Percentiles rank a stretch among this genome's conserved stretches.
phyloP scores from a whole-genome alignment of 371 early-diverging fungal species.

The Rhizopus microsporus region DNA sequence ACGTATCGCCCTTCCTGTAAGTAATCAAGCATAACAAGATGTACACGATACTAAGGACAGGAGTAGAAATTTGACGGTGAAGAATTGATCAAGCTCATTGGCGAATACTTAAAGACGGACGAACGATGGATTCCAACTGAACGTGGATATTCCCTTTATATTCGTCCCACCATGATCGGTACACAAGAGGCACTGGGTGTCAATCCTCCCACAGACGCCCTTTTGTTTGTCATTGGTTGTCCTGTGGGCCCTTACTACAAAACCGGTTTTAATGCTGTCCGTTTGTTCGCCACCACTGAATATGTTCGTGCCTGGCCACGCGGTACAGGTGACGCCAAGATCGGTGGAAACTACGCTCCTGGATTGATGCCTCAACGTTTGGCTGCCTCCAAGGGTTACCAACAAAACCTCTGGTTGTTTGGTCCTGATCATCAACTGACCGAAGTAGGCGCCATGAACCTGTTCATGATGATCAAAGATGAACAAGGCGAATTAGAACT shows the following conservation, averaged over 20 bases:
- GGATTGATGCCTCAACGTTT: slow-evolving; percentile 85
- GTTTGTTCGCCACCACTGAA: slow-evolving; percentile 80
- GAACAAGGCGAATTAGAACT: slow-evolving; percentile 80
- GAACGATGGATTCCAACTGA: slow-evolving; percentile 88
- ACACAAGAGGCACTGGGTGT: slow-evolving; percentile 84
- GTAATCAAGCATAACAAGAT: slow-evolving; percentile 12
- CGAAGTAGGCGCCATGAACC: slow-evolving; percentile 98
- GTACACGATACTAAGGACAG: neutral
- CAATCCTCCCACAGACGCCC: slow-evolving; percentile 71
- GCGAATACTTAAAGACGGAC: slow-evolving; percentile 83
- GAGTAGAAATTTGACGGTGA: slow-evolving; percentile 74
- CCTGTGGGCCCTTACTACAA: slow-evolving; percentile 98
- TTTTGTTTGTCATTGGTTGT: slow-evolving; percentile 88
- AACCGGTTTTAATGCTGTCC: slow-evolving; percentile 89
- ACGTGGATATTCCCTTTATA: slow-evolving; percentile 91
- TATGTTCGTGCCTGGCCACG: slow-evolving; percentile 97
- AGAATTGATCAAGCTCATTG: slow-evolving; percentile 82
- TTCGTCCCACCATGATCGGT: slow-evolving; percentile 95
- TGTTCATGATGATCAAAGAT: slow-evolving; percentile 85
- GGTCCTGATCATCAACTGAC: slow-evolving; percentile 85
- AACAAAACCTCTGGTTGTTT: slow-evolving; percentile 96
- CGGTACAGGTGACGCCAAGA: slow-evolving; percentile 92
- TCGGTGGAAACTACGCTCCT: slow-evolving; percentile 85
- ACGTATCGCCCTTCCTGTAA: slow-evolving; percentile 82
- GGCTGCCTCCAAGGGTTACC: slow-evolving; percentile 83